Evolutionary conservation across 2,329 filamentous ascomycete genomes (phyloP), one percentile per base, ranked within the genome.

Genomic region (Fusarium lateritium): DNA sequence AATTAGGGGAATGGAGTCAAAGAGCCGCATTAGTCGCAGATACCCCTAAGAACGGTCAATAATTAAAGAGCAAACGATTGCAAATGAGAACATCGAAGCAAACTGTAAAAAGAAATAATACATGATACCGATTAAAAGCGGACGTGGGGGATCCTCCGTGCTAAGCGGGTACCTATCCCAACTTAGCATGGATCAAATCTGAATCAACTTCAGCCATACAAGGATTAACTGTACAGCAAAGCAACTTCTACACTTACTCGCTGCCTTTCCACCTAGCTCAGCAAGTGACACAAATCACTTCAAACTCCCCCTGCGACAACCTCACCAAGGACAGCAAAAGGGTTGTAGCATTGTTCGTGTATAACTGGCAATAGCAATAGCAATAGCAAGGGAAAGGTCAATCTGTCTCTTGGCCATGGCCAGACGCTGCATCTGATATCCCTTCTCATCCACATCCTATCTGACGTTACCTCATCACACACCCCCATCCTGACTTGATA

Each of bases 221-320:
- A 53, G 67, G 71, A 63, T 73, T 47, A 63, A 36, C 57, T 45
- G 47, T 59, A 43, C 42, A 45, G n/a, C 44, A 34, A 46, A 46
- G 36, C 46, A 47, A 60, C 33, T 45, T 22, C 15, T 53, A n/a
- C 38, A 31, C 50, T 40, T 43, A 58, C 31, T 52, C 40, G n/a
- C 50, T 49, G 33, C 38, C 34, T 24, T 28, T 21, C 36, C 38
- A 17, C 42, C 45, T 39, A 42, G 52, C 40, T 28, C 40, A 58
- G 22, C 56, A 63, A 70, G 66, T 67, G 62, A 59, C 66, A 63
- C 66, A 56, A 62, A 63, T 43, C 57, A 58, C 49, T 39, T 24
- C 39, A 53, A 43, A 39, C 39, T 31, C 10, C 53, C 66, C 53
- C 49, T 63, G 53, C 53, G 31, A 63, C 45, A 44, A 39, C 21